Base-by-base conservation (phyloP, 2,329 filamentous ascomycete genomes). In the Stachybotrys chartarum region DNA sequence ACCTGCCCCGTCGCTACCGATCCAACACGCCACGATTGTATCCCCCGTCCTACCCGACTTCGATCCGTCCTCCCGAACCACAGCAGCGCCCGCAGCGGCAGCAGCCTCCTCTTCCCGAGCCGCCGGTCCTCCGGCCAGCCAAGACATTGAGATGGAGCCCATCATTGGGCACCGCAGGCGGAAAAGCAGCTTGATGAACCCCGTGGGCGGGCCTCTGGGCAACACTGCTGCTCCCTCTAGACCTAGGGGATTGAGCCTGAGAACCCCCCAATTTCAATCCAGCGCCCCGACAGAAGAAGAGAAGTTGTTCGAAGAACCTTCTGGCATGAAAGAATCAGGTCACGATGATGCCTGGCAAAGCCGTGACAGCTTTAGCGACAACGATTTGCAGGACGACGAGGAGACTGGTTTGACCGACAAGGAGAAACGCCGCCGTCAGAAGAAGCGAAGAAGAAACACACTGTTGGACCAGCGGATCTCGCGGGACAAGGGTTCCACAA, bases 391-490 rank as follows among this genome's bases (percentile, higher is more conserved):
- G 58, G 89, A 93, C 63, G 92, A 97, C 67, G 92, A 96, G 73
- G 92, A 97, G 78, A 90, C 89, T 2, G 92, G 91, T 1, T 76
- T 97, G 62, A 95, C 90, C 44, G 80, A 81, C 58, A 82, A 84
- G 64, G 88, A 93, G 64, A 83, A 84, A 68, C 80, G 82, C 61
- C 83, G 86, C 67, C 85, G 86, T 63, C 82, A 84, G 66, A 80
- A 79, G 64, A 83, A 83, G 72, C 84, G 84, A 72, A 79, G 80
- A 70, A 80, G 84, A 66, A 87, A 88, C 65, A 86, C 84, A 12
- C 75, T 81, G 59, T 71, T 91, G 56, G 87, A 91, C 68, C 85
- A 89, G 67, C 80, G 88, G 59, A 81, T 91, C 59, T 83, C 78
- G 24, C 78, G 77, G 44, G 80, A 81, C 56, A 77, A 78, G 61